These are phyloP conservation scores for Tulasnella sp. DNA, from an alignment of 768 basidiomycete species.

Conservation along the genomic window DNA sequence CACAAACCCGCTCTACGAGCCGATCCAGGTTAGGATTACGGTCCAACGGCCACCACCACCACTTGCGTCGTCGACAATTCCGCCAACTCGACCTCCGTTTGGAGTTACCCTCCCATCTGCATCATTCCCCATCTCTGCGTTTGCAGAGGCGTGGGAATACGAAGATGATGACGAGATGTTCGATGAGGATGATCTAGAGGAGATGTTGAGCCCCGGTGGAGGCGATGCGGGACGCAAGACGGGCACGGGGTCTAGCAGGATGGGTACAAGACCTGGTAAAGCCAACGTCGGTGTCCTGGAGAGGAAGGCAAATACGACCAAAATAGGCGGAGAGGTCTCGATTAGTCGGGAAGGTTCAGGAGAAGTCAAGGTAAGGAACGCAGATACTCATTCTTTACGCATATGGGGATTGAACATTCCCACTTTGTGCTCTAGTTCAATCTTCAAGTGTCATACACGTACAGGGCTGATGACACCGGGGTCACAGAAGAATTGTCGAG, in stretches of 20 bases:
- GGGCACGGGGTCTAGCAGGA: conserved; percentile 33
- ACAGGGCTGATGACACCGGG: conserved; percentile 73
- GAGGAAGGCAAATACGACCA: conserved; percentile 78
- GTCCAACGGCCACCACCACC: conserved; percentile 54
- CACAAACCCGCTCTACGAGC: conserved; percentile 93
- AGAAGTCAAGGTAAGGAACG: conserved; percentile 57
- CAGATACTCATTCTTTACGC: background rate
- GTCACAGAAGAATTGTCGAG: conserved; percentile 15
- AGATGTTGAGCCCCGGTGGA: conserved; percentile 27
- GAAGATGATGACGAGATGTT: conserved; percentile 81
- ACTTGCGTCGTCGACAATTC: conserved; percentile 9
- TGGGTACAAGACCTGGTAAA: conserved; percentile 27
- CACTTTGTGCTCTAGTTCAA: conserved; percentile 53
- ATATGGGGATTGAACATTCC: background rate
- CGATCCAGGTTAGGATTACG: conserved; percentile 81
- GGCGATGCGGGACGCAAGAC: conserved; percentile 39
- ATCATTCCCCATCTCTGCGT: conserved; percentile 75
- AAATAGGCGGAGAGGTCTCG: conserved; percentile 81
- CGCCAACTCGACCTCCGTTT: conserved; percentile 54
- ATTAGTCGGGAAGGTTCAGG: conserved; percentile 72
- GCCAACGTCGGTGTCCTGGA: conserved; percentile 65
- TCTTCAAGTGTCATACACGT: conserved; percentile 89
- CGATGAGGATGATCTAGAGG: conserved; percentile 34
- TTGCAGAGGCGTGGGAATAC: conserved; percentile 96
- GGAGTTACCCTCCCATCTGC: conserved; percentile 68